Evolutionary conservation across 768 basidiomycete genomes (phyloP), one percentile per base, ranked within the genome.

Genomic region (Atractiella rhizophila): DNA sequence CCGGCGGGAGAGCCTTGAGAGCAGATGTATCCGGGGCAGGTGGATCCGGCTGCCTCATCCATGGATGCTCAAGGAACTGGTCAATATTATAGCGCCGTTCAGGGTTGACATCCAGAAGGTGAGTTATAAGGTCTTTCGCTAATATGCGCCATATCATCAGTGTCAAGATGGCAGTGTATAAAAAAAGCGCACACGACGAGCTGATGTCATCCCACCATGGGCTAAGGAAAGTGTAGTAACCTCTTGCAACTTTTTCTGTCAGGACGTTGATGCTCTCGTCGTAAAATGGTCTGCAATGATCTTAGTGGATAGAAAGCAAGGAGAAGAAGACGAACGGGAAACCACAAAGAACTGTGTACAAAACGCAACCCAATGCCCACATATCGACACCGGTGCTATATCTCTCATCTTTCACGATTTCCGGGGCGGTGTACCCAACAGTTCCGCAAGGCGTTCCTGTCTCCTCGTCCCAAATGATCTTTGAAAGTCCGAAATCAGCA

Each of bases 391-490:
- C 82, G 61, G 85, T 86, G 57, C 73, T 77, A 57, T 88, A 88
- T 23, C 83, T 69, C 62, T 98, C 88, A 56, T 96, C 91, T 62
- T 94, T 96, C 52, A 98, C 91, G 46, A 98, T 98, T 62, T 98
- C 91, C 5, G 91, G 91, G 5, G 91, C 91, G 2, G 91, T 98
- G 60, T 98, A 98, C 18, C 91, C 91, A 25, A 98, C 88, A 3
- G 91, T 98, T n/a, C 91, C 91, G 54, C 91, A 98, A 18, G 91
- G 91, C 12, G 91, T 98, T 78, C 81, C 86, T 5, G 91, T 98
- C 56, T 94, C 75, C 55, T 96, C 91, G 56, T 88, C 77, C 91
- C 91, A 98, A 4, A 98, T 82, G 40, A 96, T 76, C 62, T 98
- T 98, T 47, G 75, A 79, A 35, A 98, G 65, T 26, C 91, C 91